Evolutionary conservation across 352 stramenopile genomes (phyloP), one percentile per base, ranked within the genome.

Genomic region (Phytophthora fragariaefolia): DNA sequence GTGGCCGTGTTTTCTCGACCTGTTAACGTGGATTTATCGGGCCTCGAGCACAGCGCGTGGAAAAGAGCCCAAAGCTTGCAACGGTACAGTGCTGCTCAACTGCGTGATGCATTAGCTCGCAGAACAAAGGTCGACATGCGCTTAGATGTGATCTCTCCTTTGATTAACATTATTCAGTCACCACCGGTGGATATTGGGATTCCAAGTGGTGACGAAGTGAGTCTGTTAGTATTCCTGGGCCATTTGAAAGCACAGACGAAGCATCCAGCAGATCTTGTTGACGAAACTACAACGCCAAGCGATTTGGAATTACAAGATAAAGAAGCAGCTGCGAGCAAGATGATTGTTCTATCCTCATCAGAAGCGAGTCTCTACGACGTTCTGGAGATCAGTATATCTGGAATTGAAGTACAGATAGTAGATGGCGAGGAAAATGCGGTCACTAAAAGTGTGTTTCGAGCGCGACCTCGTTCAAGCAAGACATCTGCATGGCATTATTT

Each of bases 141-240:
- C 15, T 69, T 96, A 17, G 88, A 96, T 58, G 76, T 96, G 12
- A 89, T 93, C 9, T 94, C 88, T 7, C 88, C 88, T 24, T 51
- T 94, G 28, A 89, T 96, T 17, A 92, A 87, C 28, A 58, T 96
- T 23, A 73, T 86, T 27, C 74, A 92, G 47, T 81, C 82, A 3
- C 77, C 80, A 18, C 71, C 69, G 34, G 30, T 45, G n/a, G 48
- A 67, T 5, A 63, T 40, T 28, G 34, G 43, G 47, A 26, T 48
- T 20, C 57, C 47, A 22, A 76, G 23, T 49, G 48, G 61, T 12
- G 58, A 79, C 15, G 71, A 79, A 52, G 80, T 87, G 22, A 82
- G 70, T 40, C 66, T 95, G 9, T 60, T 92, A 22, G 74, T 95
- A 30, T 95, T 95, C 52, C 64, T 93, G 20, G 87, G 87, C 13